These are phyloP conservation scores for Rossbeevera mucosa DNA, from an alignment of 768 basidiomycete genomes.

Conservation along the genomic window DNA sequence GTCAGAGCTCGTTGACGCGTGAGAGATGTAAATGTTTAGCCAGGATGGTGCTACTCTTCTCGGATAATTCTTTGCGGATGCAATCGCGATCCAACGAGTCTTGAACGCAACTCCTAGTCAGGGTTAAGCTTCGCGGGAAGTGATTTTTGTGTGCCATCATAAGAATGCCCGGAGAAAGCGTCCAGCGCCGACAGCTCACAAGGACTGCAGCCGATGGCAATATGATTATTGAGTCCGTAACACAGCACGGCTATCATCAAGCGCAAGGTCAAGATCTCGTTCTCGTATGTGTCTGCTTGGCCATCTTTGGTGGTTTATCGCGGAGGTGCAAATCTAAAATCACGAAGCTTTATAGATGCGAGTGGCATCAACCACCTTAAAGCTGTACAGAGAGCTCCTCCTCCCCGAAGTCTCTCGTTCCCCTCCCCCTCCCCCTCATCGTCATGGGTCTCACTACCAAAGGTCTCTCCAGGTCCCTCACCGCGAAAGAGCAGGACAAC, in stretches of 20 bases:
- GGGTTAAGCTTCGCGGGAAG: constrained; percentile 25
- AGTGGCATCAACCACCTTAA: constrained; percentile 15
- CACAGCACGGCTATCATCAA: constrained; percentile 32
- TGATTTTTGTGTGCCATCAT: constrained; percentile 8
- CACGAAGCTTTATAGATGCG: constrained; percentile 25
- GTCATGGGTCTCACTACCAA: constrained; percentile 27
- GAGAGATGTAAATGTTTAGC: neutral
- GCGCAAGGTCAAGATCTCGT: constrained; percentile 26
- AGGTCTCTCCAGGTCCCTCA: constrained; percentile 46
- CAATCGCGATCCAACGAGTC: neutral
- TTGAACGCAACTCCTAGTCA: constrained; percentile 6
- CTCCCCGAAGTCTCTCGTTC: constrained; percentile 8
- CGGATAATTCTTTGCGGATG: neutral
- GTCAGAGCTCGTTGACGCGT: neutral
- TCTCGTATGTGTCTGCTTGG: constrained; percentile 15
- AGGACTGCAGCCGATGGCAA: constrained; percentile 25
- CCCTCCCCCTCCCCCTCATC: constrained; percentile 5
- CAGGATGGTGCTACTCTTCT: neutral
- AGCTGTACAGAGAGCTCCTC: constrained; percentile 14
- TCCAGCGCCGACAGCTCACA: constrained; percentile 29
- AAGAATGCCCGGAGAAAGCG: constrained; percentile 20
- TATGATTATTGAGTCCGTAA: constrained; percentile 22
- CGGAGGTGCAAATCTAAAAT: constrained; percentile 21
- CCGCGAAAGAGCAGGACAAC: constrained; percentile 59
- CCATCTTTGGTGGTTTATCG: constrained; percentile 20